Base-by-base conservation (phyloP, 805 yeast species). In the Candida verbasci region DNA sequence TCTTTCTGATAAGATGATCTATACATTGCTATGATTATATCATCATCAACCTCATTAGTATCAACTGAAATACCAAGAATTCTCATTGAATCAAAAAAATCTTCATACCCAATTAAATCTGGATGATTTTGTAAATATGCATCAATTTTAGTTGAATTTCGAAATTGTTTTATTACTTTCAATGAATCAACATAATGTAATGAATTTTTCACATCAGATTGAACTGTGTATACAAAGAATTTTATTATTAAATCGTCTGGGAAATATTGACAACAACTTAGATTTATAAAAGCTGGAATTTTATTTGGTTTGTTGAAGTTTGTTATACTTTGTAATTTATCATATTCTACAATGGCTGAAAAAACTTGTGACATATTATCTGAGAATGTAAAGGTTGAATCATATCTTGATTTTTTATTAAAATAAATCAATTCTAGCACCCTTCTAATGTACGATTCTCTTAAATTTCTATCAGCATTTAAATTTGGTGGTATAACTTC, bases 391-490 rank as follows among this genome's bases (percentile, higher is more conserved):
- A 52, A 58, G 3, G 32, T 39, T 2, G 49, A 38, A 20, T 45
- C 40, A 26, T 54, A 58, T 9, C 31, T 24, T 9, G 38, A 29
- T 2, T 49, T 52, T 24, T 42, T 38, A 10, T 40, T 41, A 17
- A 57, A 34, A 38, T 71, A 73, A 3, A 74, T 56, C 17, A 77
- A 58, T 48, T 83, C 89, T 5, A 68, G 46, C 18, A 76, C 58
- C 42, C 74, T 78, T 41, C 85, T 61, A 12, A 72, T 62, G 41
- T 65, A 80, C 4, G 76, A 59, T 35, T 82, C 86, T 39, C 70
- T 57, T 9, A 64, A 47, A 1, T 42, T 45, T 1, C 52, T 56
- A 9, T 38, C 22, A 1, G 39, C 14, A 3, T 44, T 15, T 24
- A 78, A 48, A 31, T 64, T 55, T 3, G 83, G 82, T 2, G 83